Evolutionary conservation across 1,284 basidiomycete species (phyloP), one percentile per base, ranked within the genome.

Genomic region (Mycena citricolor): DNA sequence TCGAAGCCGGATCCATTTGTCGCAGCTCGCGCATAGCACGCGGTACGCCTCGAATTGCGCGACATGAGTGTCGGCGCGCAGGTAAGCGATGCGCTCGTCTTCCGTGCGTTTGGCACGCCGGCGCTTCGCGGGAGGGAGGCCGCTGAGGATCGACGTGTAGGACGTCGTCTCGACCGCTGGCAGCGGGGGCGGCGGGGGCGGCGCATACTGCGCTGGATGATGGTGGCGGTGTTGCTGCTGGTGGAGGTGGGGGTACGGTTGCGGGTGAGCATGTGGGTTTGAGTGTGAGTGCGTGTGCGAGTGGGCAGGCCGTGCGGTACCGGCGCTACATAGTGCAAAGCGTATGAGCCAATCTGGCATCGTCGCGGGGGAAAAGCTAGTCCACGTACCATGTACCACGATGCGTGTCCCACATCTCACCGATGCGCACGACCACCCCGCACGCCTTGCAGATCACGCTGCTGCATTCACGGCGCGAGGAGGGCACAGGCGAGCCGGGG

Each of bases 1-100:
- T 13, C 85, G 73, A 20, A 88, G 68, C 31, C 85, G 75, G 52
- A 88, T 87, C 85, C 85, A 88, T 59, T 86, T 86, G 61, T 86
- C 77, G 62, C 85, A 88, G 33, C 6, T 11, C 8, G 10, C 79
- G 61, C 86, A 88, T 5, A 86, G 70, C 28, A 88, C 83, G 13
- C 82, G 74, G 57, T 86, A 87, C 0, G 84, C 75, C 62, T 89
- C 86, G 61, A 86, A 87, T 54, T 82, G 70, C 19, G 79, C 81
- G 34, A 87, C 83, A 56, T 87, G 85, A n/a, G 82, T 81, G 61
- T 89, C 86, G 0, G 71, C 68, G 40, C 78, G 74, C 35, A 89
- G 73, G 57, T 87, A 86, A 31, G 79, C 76, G 52, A 87, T 87
- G 20, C 85, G 78, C 54, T 89, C 85, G 40, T 86, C 83, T 52